Base-by-base conservation (phyloP, 2,329 filamentous ascomycete species). In the Thielaviopsis ethacetica region DNA sequence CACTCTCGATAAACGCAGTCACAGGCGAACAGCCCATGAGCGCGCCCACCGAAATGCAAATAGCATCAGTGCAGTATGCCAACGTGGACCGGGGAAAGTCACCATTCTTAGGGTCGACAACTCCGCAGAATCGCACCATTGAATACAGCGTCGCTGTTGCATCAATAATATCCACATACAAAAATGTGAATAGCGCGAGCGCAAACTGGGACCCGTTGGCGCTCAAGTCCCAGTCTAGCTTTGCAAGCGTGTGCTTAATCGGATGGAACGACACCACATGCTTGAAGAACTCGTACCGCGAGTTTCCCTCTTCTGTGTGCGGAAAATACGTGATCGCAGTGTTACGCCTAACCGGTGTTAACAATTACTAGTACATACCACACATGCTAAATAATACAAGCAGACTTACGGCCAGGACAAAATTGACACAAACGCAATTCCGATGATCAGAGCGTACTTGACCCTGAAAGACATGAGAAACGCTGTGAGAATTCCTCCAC, bases 101-200 rank as follows among this genome's bases (percentile, higher is more conserved):
- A 67, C 90, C 85, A 0, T 88, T 93, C 56, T 82, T 78, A 65
- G 88, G 85, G 64, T 95, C 86, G 67, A 94, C 84, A 59, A 86
- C 81, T 52, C 86, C 82, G 64, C 84, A 85, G 70, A 91, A 93
- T 30, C 85, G 83, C 19, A 89, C 89, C 88, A 95, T 94, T 21
- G 87, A 87, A 72, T 94, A 95, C 61, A 94, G 74, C 0, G 88
- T 94, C 65, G 88, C 89, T 0, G 89, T 95, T 64, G 82, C 84
- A 70, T 94, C 89, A 52, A 95, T 80, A 62, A 95, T 91, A 66
- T 95, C 89, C 63, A 94, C 88, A 66, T 95, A 94, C 22, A 94
- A 76, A 72, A 95, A 94, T 2, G 89, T 94, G 69, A 94, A 84
- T 63, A 94, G 82, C 5, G 62, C 61, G 5, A 63, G 34, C 17